Base-by-base conservation (phyloP, 1,284 basidiomycete genomes). In the Pseudozyma flocculosa region DNA sequence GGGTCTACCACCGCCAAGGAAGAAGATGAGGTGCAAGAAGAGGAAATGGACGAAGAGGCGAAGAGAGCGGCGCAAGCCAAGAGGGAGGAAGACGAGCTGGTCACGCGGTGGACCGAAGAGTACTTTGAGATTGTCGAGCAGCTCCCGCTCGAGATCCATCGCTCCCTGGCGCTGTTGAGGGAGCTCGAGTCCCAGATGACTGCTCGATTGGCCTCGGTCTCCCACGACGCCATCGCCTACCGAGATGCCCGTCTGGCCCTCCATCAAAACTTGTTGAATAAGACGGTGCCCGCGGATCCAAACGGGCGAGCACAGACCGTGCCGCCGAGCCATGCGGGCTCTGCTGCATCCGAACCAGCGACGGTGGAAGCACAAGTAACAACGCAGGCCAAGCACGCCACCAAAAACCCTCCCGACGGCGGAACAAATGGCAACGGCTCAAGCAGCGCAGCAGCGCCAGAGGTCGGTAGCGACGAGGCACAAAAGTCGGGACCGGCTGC, bases 141-240 rank as follows among this genome's bases (percentile, higher is more conserved):
- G 77, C 79, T 94, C 5, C 91, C 92, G 2, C 80, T 93, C 53
- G 88, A 89, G 48, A 78, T 94, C 47, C 87, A 90, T 71, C 83
- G 92, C 36, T 87, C 89, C 53, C 88, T 87, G 77, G 82, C 85
- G 21, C 81, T 94, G 32, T 83, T 92, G 72, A 81, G 84, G n/a
- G 90, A 94, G 78, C 80, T 92, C 26, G 92, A 94, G 67, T 82
- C 85, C 56, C 88, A 90, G 73, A 82, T 85, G 47, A 78, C 53
- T 19, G n/a, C 42, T 13, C 50, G 61, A 10, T 24, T 60, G 2
- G 38, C 23, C 32, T 46, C 34, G 14, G 48, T 57, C 43, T 44
- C 63, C 7, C 45, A 46, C n/a, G 30, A 53, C 22, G 58, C 56
- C 36, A 30, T 50, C 4, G 11, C 40, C 5, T 70, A 70, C 30